Conservation (phyloP, 169 alveolate genomes). For the Eimeria praecox region DNA sequence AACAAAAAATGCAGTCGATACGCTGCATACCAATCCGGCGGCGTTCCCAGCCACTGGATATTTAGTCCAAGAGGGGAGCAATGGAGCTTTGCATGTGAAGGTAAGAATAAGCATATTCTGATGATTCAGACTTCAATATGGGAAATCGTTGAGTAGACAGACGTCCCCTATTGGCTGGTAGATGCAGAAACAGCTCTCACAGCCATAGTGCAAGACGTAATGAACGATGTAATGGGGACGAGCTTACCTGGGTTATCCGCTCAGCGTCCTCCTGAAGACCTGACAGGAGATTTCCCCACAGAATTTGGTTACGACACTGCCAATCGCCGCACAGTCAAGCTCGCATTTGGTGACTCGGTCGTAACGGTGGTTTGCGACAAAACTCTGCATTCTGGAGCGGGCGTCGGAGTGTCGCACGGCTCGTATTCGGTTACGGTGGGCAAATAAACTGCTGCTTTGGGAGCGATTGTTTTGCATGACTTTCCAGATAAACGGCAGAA, state of each 20-base stretch:
- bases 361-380: constrained; percentile 14
- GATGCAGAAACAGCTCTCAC: constrained; percentile 66
- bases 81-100: constrained; percentile 42
- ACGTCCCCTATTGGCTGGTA: constrained; percentile 41
- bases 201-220: constrained; percentile 38
- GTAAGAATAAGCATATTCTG: neutral
- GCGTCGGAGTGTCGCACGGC: constrained; percentile 59
- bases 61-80: constrained; percentile 9
- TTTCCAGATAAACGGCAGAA: constrained; percentile 8
- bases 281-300: constrained; percentile 3
- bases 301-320: constrained; percentile 44
- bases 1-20: constrained; percentile 50
- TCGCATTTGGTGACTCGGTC: constrained; percentile 27
- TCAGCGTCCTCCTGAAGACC: neutral
- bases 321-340: constrained; percentile 24
- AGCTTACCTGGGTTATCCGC: neutral
- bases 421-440: constrained; percentile 26
- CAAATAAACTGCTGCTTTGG: neutral
- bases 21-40: constrained; percentile 30
- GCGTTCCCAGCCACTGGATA: constrained; percentile 42
- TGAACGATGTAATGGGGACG: constrained; percentile 39
- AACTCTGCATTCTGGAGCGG: constrained; percentile 48
- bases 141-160: neutral
- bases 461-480: neutral
- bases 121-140: neutral